Conservation (phyloP, 495 filamentous ascomycete genomes). For the Hypoxylon intermedium region DNA sequence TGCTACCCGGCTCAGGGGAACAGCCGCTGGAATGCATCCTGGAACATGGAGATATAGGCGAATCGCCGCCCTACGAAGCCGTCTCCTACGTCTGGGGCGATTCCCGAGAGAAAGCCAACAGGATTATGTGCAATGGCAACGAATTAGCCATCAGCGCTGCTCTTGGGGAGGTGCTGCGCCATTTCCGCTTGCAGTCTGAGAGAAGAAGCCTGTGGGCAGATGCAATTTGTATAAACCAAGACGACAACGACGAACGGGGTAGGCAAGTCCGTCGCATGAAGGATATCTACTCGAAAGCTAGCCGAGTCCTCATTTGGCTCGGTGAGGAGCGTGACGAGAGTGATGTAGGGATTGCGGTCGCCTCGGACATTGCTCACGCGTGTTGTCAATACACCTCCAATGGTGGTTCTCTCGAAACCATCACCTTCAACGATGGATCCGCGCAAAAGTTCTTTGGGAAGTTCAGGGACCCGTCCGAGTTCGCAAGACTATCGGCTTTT, state of each 20-base stretch:
- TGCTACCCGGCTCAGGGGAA: slow-evolving; percentile 21
- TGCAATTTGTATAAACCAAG: slow-evolving; percentile 33
- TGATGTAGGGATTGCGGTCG: slow-evolving; percentile 15
- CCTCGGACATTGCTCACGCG: slow-evolving; percentile 21
- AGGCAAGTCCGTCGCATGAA: slow-evolving; percentile 33
- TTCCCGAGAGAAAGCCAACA: slow-evolving; percentile 10
- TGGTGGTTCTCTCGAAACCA: slow-evolving; percentile 11
- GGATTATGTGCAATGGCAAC: slow-evolving; percentile 25
- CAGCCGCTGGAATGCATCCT: slow-evolving; percentile 24
- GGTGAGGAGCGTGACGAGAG: slow-evolving; percentile 32
- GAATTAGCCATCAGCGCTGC: slow-evolving; percentile 6
- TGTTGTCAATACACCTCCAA: slow-evolving; percentile 12
- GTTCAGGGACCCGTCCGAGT: slow-evolving; percentile 24
- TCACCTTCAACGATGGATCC: slow-evolving; percentile 18
- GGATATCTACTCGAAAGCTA: slow-evolving; percentile 31
- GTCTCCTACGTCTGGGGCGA: slow-evolving; percentile 41
- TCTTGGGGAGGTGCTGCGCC: slow-evolving; percentile 15
- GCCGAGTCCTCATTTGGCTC: slow-evolving; percentile 28
- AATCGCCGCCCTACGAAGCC: slow-evolving; percentile 37
- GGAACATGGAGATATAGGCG: slow-evolving; percentile 23
- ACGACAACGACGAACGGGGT: slow-evolving; percentile 27
- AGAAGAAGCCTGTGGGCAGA: slow-evolving; percentile 32
- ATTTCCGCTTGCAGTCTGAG: slow-evolving; percentile 21
- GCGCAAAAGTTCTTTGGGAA: slow-evolving; percentile 17
- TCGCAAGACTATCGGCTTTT: slow-evolving; percentile 25